These are phyloP conservation scores for Cyclospora cayetanensis DNA, from an alignment of 169 alveolate genomes.

Conservation along the genomic window DNA sequence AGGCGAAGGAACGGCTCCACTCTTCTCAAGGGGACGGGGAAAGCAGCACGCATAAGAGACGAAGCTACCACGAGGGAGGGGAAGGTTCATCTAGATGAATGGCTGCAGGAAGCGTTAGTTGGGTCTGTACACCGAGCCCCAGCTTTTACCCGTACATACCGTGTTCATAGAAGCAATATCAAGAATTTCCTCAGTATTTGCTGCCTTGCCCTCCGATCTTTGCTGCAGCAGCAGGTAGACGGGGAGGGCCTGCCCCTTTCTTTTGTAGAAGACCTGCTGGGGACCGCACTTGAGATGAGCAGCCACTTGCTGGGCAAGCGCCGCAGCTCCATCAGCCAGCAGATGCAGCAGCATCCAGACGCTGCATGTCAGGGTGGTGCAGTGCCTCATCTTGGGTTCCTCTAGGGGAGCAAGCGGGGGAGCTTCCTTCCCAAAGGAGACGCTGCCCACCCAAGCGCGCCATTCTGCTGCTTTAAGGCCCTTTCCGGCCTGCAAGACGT, in stretches of 20 bases:
- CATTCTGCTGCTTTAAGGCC: conserved; percentile 22
- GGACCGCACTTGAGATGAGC: conserved; percentile 23
- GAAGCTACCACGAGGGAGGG: no score
- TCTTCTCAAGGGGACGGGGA: no score
- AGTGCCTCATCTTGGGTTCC: conserved; percentile 63
- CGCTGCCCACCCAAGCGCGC: conserved; percentile 10
- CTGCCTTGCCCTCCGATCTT: not conserved
- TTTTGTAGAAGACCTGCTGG: not conserved
- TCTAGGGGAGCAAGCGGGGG: conserved; percentile 44
- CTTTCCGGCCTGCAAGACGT: not conserved
- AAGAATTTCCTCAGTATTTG: not conserved
- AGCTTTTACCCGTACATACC: no score
- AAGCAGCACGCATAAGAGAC: no score
- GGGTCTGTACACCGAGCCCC: no score
- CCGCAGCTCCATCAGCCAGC: conserved; percentile 57
- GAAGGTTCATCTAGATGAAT: no score
- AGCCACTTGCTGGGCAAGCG: not conserved
- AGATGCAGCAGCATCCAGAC: conserved; percentile 68
- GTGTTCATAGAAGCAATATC: conserved; percentile 17
- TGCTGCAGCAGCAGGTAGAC: conserved; percentile 27
- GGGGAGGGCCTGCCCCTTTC: conserved; percentile 7
- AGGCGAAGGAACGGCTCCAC: no score
- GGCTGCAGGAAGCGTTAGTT: no score
- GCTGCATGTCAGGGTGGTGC: conserved; percentile 64
- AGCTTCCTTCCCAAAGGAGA: conserved; percentile 35